Conservation (phyloP, 2,329 filamentous ascomycete species). For the Aspergillus pseudoterreus region DNA sequence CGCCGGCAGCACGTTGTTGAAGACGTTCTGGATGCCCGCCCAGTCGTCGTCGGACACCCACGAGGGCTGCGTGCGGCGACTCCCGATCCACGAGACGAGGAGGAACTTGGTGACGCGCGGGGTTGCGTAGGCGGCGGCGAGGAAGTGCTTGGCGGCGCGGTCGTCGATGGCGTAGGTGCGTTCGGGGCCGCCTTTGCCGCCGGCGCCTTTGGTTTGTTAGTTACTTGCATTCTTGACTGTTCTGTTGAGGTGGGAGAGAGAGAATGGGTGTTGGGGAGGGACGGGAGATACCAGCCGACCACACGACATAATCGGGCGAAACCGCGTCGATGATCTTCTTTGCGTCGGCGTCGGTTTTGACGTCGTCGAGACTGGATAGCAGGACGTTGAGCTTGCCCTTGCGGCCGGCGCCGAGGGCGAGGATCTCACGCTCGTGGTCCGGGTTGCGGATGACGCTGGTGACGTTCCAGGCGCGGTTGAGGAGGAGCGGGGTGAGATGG, state of each 20-base stretch:
- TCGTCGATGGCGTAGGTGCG: slow-evolving; percentile 53
- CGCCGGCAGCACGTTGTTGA: slow-evolving; percentile 47
- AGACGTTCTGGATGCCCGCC: slow-evolving; percentile 43
- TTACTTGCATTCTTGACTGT: neutral
- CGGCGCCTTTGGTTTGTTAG: slow-evolving; percentile 42
- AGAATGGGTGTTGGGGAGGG: neutral
- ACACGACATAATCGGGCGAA: slow-evolving; percentile 45
- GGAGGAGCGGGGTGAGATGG: slow-evolving; percentile 70
- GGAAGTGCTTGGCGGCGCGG: slow-evolving; percentile 54
- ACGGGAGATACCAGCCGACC: slow-evolving; percentile 40
- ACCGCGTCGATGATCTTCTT: slow-evolving; percentile 53
- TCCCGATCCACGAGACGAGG: slow-evolving; percentile 52
- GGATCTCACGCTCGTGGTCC: slow-evolving; percentile 63
- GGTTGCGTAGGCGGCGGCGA: slow-evolving; percentile 45
- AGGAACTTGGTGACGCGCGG: slow-evolving; percentile 52
- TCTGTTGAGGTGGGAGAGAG: neutral
- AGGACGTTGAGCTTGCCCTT: slow-evolving; percentile 66
- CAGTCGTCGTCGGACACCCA: slow-evolving; percentile 52
- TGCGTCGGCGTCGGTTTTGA: slow-evolving; percentile 62
- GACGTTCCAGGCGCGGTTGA: slow-evolving; percentile 70
- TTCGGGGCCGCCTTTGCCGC: slow-evolving; percentile 50
- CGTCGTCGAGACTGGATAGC: slow-evolving; percentile 67
- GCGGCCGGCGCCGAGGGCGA: slow-evolving; percentile 55
- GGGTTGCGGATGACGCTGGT: slow-evolving; percentile 72
- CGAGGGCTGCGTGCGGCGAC: slow-evolving; percentile 44